Conservation (phyloP, 2,329 filamentous ascomycete species). For the Decorospora gaudefroyi region DNA sequence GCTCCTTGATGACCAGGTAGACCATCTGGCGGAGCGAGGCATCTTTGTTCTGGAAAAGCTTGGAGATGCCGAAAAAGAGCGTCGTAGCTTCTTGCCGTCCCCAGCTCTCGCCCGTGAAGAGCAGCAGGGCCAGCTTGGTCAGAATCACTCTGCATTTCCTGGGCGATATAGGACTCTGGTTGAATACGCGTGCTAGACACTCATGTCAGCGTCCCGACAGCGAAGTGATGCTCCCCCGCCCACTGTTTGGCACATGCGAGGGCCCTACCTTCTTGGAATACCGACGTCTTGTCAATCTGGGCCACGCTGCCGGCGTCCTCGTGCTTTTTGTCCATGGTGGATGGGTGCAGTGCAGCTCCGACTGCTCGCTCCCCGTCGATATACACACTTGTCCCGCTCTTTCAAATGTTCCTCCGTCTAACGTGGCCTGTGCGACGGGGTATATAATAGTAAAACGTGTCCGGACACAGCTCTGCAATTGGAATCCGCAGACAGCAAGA, state of each 20-base stretch:
- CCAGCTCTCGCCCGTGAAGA: constrained; percentile 97
- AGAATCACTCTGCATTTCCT: constrained; percentile 91
- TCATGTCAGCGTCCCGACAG: constrained; percentile 33
- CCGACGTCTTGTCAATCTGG: constrained; percentile 95
- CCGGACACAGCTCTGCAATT: constrained; percentile 18
- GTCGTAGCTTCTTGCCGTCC: constrained; percentile 96
- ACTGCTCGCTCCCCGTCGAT: constrained; percentile 27
- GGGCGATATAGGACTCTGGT: constrained; percentile 93
- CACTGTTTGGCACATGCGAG: constrained; percentile 2
- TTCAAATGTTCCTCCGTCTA: constrained; percentile 41
- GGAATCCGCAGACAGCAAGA: constrained; percentile 3
- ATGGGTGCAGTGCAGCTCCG: constrained; percentile 26
- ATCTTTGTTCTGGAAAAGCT: constrained; percentile 99
- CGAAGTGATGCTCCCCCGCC: too few species aligned
- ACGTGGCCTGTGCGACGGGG: constrained; percentile 43
- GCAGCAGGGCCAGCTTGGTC: constrained; percentile 93
- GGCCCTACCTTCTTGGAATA: constrained; percentile 91
- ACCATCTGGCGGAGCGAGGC: constrained; percentile 98
- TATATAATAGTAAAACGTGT: constrained; percentile 9
- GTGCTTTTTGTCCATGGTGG: constrained; percentile 81
- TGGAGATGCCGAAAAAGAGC: constrained; percentile 96
- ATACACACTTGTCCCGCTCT: constrained; percentile 35
- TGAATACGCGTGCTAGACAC: constrained; percentile 85
- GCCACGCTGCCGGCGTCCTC: constrained; percentile 96
- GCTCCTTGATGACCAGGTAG: constrained; percentile 96